Percentiles rank a stretch among this genome's conserved stretches.
These are phyloP conservation scores for Penicillium malachiteum DNA, from an alignment of 495 filamentous ascomycete genomes.

Conservation along the genomic window DNA sequence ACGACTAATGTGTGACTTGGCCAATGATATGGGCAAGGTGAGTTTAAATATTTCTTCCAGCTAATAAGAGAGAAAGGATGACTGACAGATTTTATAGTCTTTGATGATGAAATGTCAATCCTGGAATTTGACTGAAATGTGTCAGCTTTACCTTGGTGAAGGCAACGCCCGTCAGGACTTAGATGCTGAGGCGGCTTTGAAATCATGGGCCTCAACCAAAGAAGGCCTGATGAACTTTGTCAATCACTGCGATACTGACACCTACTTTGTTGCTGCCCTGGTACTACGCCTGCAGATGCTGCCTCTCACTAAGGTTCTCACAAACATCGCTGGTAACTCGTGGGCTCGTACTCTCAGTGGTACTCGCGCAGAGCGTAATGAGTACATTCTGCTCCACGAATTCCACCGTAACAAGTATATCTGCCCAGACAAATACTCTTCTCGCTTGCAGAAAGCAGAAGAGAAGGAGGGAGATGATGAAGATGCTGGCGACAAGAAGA, in stretches of 20 bases:
- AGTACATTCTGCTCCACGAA: conserved; percentile 97
- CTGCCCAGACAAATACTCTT: conserved; percentile 86
- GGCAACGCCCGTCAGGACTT: conserved; percentile 72
- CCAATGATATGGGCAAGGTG: conserved; percentile 91
- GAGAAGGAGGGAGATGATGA: conserved; percentile 69
- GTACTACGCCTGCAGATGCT: conserved; percentile 87
- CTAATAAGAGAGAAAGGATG: no score
- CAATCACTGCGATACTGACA: conserved; percentile 88
- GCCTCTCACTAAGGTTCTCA: conserved; percentile 89
- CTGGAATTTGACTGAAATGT: conserved; percentile 98
- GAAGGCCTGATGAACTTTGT: conserved; percentile 91
- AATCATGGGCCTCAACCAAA: conserved; percentile 80
- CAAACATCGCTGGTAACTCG: conserved; percentile 95
- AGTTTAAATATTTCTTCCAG: not conserved
- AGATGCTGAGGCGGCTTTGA: conserved; percentile 83
- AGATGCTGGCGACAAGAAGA: conserved; percentile 83
- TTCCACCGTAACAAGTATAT: conserved; percentile 96
- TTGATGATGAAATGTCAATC: conserved; percentile 96
- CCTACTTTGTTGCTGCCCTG: conserved; percentile 90
- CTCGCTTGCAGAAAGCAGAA: conserved; percentile 65
- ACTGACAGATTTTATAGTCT: conserved; percentile 46
- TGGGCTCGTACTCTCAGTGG: conserved; percentile 96
- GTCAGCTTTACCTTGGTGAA: conserved; percentile 75
- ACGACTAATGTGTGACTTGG: conserved; percentile 87
- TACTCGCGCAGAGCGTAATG: conserved; percentile 94